Evolutionary conservation across 768 basidiomycete species (phyloP).

Genomic region (Sarcomyxa edulis): DNA sequence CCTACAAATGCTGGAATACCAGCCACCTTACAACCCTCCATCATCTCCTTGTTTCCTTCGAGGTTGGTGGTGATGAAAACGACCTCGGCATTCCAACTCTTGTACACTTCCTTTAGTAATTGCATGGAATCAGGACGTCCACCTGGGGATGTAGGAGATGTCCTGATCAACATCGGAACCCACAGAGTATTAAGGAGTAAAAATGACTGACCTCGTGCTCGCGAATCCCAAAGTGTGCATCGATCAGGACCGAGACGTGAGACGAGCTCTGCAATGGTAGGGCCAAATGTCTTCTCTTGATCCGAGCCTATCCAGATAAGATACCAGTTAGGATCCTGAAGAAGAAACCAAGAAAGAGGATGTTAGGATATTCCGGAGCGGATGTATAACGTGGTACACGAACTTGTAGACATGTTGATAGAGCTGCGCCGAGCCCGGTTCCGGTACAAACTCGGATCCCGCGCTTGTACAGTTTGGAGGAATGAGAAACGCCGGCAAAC

Average conservation of each 20-base stretch:
- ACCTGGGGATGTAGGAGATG: conserved; percentile 30
- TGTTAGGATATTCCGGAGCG: conserved; percentile 1
- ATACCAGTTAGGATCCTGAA: conserved; percentile 52
- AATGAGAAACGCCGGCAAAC: conserved; percentile 82
- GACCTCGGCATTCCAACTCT: conserved; percentile 79
- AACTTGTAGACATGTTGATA: conserved; percentile 80
- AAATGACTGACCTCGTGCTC: conserved; percentile 43
- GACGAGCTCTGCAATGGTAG: conserved; percentile 71
- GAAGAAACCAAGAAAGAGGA: conserved; percentile 8
- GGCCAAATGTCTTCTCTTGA: conserved; percentile 82
- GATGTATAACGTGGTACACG: conserved; percentile 13
- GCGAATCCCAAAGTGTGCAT: conserved; percentile 75
- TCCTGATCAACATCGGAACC: conserved; percentile 3
- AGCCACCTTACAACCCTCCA: conserved; percentile 71
- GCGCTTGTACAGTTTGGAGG: conserved; percentile 69
- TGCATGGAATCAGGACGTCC: conserved; percentile 79
- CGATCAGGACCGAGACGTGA: conserved; percentile 64
- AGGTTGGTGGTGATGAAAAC: conserved; percentile 82
- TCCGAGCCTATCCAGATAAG: conserved; percentile 84
- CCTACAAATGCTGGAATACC: conserved; percentile 64
- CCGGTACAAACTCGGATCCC: conserved; percentile 85
- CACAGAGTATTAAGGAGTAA: not conserved
- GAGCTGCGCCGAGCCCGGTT: conserved; percentile 77
- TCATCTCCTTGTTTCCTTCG: conserved; percentile 75
- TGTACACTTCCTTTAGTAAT: conserved; percentile 65